These are phyloP conservation scores for Amanita rubescens DNA, from an alignment of 768 basidiomycete genomes.

Conservation along the genomic window DNA sequence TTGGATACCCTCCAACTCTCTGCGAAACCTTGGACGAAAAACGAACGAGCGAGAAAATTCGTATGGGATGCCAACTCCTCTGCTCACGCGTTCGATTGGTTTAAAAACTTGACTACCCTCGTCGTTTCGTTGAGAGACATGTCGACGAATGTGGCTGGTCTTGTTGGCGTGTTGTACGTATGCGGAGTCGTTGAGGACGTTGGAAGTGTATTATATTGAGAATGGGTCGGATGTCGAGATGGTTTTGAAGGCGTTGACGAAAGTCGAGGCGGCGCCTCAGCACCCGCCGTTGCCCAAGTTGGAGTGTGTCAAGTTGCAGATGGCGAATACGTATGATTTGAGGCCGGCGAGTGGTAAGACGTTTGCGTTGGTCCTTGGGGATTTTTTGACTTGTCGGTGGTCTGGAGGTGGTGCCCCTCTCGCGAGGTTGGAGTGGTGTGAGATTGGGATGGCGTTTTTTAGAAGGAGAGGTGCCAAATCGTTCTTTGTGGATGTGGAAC, in stretches of 20 bases:
- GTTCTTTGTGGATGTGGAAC: slow-evolving; percentile 3
- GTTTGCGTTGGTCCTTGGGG: not conserved
- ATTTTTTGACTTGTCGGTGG: not conserved
- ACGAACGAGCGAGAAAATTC: slow-evolving; percentile 4
- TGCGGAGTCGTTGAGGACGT: not conserved
- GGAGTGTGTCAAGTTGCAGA: not conserved
- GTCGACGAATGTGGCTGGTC: not conserved
- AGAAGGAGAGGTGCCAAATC: not conserved
- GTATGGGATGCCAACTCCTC: not conserved
- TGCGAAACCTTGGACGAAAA: slow-evolving; percentile 1
- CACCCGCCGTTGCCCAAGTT: not conserved
- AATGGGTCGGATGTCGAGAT: slow-evolving; percentile 2
- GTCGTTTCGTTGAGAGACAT: slow-evolving; percentile 2
- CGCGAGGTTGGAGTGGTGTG: not conserved
- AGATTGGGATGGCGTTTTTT: slow-evolving; percentile 6
- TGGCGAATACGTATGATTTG: slow-evolving; percentile 4
- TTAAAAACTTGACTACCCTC: not conserved
- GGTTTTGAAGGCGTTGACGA: not conserved
- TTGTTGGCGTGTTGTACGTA: not conserved
- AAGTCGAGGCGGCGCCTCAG: too few relatives aligned
- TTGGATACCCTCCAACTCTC: slow-evolving; percentile 1
- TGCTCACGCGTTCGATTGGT: not conserved
- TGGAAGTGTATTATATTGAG: not conserved
- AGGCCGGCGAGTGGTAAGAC: not conserved
- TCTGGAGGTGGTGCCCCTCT: not conserved